Conservation (phyloP, 2,329 filamentous ascomycete species). For the Fusarium piperis region DNA sequence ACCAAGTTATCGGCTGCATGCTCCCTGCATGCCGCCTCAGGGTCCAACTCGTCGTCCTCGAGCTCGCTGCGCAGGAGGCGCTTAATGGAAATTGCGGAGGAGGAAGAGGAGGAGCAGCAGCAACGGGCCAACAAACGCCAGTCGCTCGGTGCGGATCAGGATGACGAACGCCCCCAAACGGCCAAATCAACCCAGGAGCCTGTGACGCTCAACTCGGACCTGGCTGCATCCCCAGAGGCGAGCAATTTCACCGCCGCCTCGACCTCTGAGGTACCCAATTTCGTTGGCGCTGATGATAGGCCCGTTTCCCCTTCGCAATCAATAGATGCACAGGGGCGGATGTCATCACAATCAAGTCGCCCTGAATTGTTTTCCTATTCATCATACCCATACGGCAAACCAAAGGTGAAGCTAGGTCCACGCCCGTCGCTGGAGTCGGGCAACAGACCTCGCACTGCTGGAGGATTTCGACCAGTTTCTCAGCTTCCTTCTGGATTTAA, state of each 20-base stretch:
- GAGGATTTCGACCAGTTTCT: constrained; percentile 75
- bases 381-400: constrained; percentile 67
- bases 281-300: constrained; percentile 57
- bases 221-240: constrained; percentile 61
- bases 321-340: constrained; percentile 54
- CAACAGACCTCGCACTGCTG: constrained; percentile 69
- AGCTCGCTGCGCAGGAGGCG: constrained; percentile 81
- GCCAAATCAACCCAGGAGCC: constrained; percentile 49
- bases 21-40: constrained; percentile 86
- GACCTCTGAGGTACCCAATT: constrained; percentile 61
- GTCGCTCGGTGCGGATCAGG: constrained; percentile 61
- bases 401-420: constrained; percentile 89
- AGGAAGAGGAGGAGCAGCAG: constrained; percentile 79
- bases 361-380: constrained; percentile 61
- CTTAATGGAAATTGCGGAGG: constrained; percentile 93
- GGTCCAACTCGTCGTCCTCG: constrained; percentile 84
- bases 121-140: constrained; percentile 67
- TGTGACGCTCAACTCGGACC: constrained; percentile 62
- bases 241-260: constrained; percentile 59
- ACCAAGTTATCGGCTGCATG: constrained; percentile 88
- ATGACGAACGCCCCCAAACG: constrained; percentile 42
- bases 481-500: constrained; percentile 85
- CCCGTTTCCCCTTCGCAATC: constrained; percentile 58
- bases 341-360: constrained; percentile 63
- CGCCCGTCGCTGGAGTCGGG: constrained; percentile 77